These are phyloP conservation scores for Haematococcus lacustris DNA, from an alignment of 139 green algal species.

Conservation along the genomic window DNA sequence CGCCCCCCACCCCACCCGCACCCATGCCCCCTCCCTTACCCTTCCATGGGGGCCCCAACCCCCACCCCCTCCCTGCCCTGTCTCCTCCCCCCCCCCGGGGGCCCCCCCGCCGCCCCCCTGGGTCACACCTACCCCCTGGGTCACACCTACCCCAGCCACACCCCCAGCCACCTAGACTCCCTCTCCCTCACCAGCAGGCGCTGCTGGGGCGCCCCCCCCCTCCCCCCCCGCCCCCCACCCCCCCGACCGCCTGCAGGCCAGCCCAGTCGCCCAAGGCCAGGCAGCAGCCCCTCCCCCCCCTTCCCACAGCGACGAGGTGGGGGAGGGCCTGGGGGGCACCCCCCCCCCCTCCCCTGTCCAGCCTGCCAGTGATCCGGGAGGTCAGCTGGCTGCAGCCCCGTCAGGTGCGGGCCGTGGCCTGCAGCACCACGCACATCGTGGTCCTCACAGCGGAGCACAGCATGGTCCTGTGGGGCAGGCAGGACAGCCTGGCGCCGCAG, in stretches of 20 bases:
- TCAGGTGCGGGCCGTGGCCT: not conserved
- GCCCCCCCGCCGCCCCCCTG: too few species aligned
- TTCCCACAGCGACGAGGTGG: too few species aligned
- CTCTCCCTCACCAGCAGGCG: not conserved
- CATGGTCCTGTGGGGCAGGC: constrained; percentile 2
- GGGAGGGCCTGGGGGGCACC: too few species aligned
- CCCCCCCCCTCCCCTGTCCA: not conserved
- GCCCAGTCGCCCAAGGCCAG: not conserved
- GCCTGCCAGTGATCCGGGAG: not conserved
- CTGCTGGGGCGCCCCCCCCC: not conserved
- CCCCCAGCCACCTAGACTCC: not conserved
- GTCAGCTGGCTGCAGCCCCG: constrained; percentile 5
- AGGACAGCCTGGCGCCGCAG: not conserved
- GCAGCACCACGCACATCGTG: constrained; percentile 4
- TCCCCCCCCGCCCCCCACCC: too few species aligned
- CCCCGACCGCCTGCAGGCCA: not conserved
- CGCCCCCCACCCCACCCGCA: not conserved
- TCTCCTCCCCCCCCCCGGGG: not conserved
- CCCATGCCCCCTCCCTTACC: not conserved
- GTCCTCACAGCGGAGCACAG: not conserved
- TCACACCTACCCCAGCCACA: not conserved
- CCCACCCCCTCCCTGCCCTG: too few species aligned
- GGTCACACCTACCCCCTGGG: too few species aligned
- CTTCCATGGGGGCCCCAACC: not conserved
- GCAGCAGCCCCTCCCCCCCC: too few species aligned